Base-by-base conservation (phyloP, 331 rosid species). In the Pyracantha coccinea region DNA sequence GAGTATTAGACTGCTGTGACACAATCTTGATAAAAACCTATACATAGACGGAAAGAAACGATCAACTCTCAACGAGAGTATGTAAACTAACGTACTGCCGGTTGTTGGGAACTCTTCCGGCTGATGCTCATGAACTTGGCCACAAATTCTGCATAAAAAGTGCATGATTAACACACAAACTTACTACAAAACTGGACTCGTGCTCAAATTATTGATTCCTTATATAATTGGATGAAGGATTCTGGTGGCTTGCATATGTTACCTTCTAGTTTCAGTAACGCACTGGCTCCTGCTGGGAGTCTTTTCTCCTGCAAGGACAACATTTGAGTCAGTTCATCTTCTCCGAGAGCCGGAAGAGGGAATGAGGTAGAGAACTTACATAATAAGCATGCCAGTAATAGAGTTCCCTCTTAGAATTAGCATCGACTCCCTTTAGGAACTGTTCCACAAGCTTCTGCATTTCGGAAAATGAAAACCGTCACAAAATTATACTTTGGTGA, bases 381-480 rank as follows among this genome's bases (percentile, higher is more conserved):
- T 93, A 93, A 75, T 89, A 93, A 58, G 91, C 92, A 80, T 89
- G 96, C 97, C 97, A 93, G 50, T 91, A 91, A 72, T 88, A 89
- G 54, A 93, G 83, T 69, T 91, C 96, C 83, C 96, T 87, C 74
- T 78, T 93, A 33, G 83, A 71, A 72, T 75, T 78, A 69, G 35
- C 68, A 0, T 88, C 96, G 24, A 77, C 78, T 88, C 88, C 83
- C 72, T 80, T 88, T 10, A 89, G 85, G 61, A 93, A 86, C 54
- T 91, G 86, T 78, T 93, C 96, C 79, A 88, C 90, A 1, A 91
- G 91, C 83, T 84, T 93, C 98, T 93, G 91, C 88, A 76, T 31
- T 61, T 83, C 55, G 66, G 60, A 81, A 80, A 74, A 24, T 25
- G 71, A 72, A 23, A 50, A 41, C 52, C 68, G 8, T 77, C 53